A percentile compares a stretch with the other conserved stretches of the same genome.
Conservation (phyloP, 345 rosid species). For the Gossypium stocksii region DNA sequence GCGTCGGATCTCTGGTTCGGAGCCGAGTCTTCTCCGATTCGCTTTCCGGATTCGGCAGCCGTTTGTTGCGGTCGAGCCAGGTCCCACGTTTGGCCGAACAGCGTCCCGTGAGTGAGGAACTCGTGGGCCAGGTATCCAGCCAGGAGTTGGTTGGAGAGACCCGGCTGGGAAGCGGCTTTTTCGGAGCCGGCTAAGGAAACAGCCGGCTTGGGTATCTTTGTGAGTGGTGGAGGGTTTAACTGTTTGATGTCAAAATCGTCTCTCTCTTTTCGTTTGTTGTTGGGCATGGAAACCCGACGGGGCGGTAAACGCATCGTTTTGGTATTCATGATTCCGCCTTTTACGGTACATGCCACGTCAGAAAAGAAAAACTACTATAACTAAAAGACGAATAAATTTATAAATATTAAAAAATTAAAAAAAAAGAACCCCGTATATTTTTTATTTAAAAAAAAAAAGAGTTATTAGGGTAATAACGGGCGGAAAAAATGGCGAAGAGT, state of each 20-base stretch:
- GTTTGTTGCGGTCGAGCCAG: constrained; percentile 30
- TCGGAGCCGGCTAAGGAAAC: constrained; percentile 19
- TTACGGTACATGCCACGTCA: constrained; percentile 69
- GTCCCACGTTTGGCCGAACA: constrained; percentile 59
- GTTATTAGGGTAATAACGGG: neutral
- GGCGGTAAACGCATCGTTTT: constrained; percentile 88
- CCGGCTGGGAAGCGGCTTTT: constrained; percentile 18
- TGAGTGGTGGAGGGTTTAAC: constrained; percentile 11
- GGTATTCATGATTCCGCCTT: constrained; percentile 42
- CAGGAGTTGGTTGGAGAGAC: constrained; percentile 47
- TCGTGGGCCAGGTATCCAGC: constrained; percentile 89
- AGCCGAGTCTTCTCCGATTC: neutral
- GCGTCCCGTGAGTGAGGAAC: constrained; percentile 68
- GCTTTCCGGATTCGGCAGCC: constrained; percentile 26
- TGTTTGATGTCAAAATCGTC: constrained; percentile 39
- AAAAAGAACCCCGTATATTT: neutral
- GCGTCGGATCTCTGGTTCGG: constrained; percentile 5
- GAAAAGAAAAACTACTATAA: neutral
- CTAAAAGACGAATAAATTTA: neutral
- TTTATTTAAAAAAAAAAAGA: neutral
- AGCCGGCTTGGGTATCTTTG: constrained; percentile 23
- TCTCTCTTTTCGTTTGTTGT: constrained; percentile 60
- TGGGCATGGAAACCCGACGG: constrained; percentile 58
- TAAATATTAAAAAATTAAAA: neutral
- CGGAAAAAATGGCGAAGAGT: constrained; percentile 1